Evolutionary conservation across 148 eudicot species (phyloP).

Genomic region (Fallopia convolvulus): DNA sequence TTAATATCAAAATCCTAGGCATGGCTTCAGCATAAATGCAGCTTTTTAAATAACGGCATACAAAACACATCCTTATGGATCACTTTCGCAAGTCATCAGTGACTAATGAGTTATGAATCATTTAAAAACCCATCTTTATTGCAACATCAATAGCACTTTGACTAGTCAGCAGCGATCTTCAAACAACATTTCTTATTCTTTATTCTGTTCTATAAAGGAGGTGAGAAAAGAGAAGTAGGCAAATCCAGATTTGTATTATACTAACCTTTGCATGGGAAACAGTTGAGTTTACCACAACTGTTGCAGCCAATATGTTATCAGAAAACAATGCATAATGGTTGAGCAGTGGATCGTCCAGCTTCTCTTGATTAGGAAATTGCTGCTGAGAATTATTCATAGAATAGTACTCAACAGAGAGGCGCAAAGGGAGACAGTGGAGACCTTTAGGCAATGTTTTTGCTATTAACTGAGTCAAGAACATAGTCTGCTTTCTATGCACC

Average conservation of each 20-base stretch:
- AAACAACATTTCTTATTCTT: background rate
- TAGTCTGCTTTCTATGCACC: slow-evolving; percentile 78
- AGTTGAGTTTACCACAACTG: slow-evolving; percentile 91
- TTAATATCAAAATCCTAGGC: background rate
- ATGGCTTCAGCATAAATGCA: background rate
- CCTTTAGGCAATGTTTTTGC: slow-evolving; percentile 96
- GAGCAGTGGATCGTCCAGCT: slow-evolving; percentile 54
- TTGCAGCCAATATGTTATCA: slow-evolving; percentile 84
- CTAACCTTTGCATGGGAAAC: slow-evolving; percentile 74
- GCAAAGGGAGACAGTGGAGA: slow-evolving; percentile 93
- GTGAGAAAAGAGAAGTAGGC: background rate
- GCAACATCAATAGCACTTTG: background rate
- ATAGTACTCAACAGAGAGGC: slow-evolving; percentile 79
- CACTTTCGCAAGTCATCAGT: background rate
- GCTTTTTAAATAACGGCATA: background rate
- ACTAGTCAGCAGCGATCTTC: background rate
- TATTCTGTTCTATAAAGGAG: background rate
- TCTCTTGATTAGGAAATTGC: slow-evolving; percentile 58
- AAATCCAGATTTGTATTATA: background rate
- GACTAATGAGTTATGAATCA: too few species aligned
- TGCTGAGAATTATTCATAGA: slow-evolving; percentile 51
- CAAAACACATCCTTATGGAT: background rate
- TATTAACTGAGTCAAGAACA: slow-evolving; percentile 84
- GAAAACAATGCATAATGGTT: slow-evolving; percentile 90
- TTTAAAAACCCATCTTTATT: background rate